Base-by-base conservation (phyloP, 345 rosid species). In the Brassica carinata region DNA sequence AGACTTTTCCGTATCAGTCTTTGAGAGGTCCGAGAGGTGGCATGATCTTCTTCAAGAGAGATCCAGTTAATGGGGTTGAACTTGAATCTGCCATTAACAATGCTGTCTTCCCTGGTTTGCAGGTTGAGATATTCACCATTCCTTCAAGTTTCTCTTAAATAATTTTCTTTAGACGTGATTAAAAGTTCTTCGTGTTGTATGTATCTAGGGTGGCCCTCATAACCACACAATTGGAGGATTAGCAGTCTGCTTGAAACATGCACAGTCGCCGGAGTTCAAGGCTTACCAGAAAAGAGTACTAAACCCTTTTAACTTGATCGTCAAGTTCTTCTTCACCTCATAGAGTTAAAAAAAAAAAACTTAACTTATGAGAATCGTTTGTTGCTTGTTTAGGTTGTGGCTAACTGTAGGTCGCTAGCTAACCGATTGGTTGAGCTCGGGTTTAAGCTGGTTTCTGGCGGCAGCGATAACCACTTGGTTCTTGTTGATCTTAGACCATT, bases 11-110 rank as follows among this genome's bases (percentile, higher is more conserved):
- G 33, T 59, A 81, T 43, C 75, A 95, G 99, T 95, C 99, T 76
- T 82, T 95, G 88, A 87, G 99, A 80, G 99, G 98, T 84, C 99
- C 98, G 55, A 89, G 98, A 86, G 99, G 98, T 82, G 99, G 99
- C 80, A 95, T 95, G 98, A 95, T 95, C 80, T 95, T 95, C 83
- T 95, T 95, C 84, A 89, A 26, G 79, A 93, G 85, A 82, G 94
- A 93, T 62, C 87, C 90, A 63, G 82, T 93, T 77, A 90, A 86
- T 67, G 99, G 99, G 23, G 91, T 90, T 83, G 93, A 93, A 33
- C 81, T 93, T 69, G 94, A 90, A 84, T 76, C 94, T 77, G 94
- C 98, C 68, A 82, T 95, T 65, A 95, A 95, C 84, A 95, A 95
- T 89, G 97, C 94, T 26, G 98, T 95, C 76, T 95, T 95, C 76